These are phyloP conservation scores for Entomophthora muscae DNA, from an alignment of 371 early-diverging fungal genomes.

Conservation along the genomic window DNA sequence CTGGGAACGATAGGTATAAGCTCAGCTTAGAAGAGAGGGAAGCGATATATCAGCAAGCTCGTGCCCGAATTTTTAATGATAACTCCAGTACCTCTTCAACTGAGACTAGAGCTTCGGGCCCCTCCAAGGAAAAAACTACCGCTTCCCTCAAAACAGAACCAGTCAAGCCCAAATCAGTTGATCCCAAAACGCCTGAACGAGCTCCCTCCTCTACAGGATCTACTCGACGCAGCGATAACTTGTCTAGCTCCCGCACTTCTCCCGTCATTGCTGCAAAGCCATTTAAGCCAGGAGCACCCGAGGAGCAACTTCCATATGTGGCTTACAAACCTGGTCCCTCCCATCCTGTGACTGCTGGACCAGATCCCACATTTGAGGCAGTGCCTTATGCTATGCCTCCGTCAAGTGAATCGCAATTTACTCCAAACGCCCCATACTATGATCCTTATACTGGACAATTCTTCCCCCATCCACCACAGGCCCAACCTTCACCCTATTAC, in stretches of 20 bases:
- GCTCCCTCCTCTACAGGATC: background rate
- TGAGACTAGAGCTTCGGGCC: background rate
- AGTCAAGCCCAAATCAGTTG: background rate
- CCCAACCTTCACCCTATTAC: background rate
- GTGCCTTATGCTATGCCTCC: background rate
- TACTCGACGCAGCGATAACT: background rate
- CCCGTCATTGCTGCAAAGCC: background rate
- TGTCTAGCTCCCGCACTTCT: background rate
- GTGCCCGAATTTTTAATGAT: slow-evolving; percentile 46
- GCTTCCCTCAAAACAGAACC: background rate
- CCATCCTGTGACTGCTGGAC: background rate
- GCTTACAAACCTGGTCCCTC: background rate
- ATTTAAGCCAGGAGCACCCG: background rate
- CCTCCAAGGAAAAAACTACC: background rate
- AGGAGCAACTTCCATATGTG: background rate
- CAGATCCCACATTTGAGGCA: background rate
- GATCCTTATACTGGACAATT: background rate
- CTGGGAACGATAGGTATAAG: slow-evolving; percentile 14
- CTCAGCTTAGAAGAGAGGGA: slow-evolving; percentile 50
- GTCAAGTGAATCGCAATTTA: background rate
- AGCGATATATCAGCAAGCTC: slow-evolving; percentile 51
- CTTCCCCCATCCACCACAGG: background rate
- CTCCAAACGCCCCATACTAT: background rate
- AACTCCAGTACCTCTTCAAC: background rate
- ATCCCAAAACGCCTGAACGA: background rate